A percentile compares a stretch with the other conserved stretches of the same genome.
Conservation (phyloP, 2,329 filamentous ascomycete species). For the Clonostachys solani region DNA sequence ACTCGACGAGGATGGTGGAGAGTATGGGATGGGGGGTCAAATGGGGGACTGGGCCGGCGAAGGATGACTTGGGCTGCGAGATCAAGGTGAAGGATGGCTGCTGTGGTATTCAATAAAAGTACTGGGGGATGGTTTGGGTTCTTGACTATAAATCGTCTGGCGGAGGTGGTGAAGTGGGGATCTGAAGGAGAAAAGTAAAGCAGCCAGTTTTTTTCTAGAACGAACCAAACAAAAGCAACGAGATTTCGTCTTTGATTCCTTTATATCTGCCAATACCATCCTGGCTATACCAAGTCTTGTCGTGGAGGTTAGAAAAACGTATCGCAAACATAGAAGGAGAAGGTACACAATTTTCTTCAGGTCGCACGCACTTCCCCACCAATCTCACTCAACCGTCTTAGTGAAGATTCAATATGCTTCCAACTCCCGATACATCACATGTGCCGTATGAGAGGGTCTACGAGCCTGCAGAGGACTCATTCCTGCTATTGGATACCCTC, state of each 20-base stretch:
- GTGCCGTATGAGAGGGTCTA: conserved; percentile 87
- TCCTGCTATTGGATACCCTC: conserved; percentile 86
- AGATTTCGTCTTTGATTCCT: not conserved
- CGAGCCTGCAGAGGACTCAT: conserved; percentile 95
- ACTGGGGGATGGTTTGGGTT: not conserved
- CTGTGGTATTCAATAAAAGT: conserved; percentile 9
- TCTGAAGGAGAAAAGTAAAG: not conserved
- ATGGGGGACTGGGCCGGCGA: conserved; percentile 39
- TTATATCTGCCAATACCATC: conserved; percentile 1
- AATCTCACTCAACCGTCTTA: not conserved
- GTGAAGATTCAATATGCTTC: conserved; percentile 60
- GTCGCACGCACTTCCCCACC: no score
- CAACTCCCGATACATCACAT: conserved; percentile 90
- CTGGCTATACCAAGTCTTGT: no score
- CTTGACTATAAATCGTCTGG: not conserved
- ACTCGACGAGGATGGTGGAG: conserved; percentile 40
- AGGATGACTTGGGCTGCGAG: conserved; percentile 28
- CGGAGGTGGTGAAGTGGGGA: not conserved
- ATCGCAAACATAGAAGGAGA: not conserved
- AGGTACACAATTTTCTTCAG: no score
- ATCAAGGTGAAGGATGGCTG: conserved; percentile 10
- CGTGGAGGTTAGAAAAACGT: not conserved
- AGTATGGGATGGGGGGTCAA: conserved; percentile 37
- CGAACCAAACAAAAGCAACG: not conserved
- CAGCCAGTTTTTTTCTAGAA: not conserved